Base-by-base conservation (phyloP, 2,329 filamentous ascomycete species). In the Pleomassaria siparia region DNA sequence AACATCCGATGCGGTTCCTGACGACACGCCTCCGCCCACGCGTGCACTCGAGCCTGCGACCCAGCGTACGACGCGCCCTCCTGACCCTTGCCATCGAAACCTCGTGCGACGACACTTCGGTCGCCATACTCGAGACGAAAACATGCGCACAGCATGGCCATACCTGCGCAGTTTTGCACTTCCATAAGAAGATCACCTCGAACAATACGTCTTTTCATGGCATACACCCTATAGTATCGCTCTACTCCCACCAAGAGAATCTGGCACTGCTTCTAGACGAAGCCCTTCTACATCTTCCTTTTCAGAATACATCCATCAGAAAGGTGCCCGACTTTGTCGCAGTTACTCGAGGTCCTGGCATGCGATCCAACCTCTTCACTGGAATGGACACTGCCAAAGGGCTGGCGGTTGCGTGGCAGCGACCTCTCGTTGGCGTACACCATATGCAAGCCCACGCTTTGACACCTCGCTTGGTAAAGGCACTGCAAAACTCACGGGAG, bases 391-490 rank as follows among this genome's bases (percentile, higher is more conserved):
- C 85, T 18, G 94, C 90, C 15, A 97, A 97, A 71, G 94, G 91
- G 0, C 79, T 97, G 16, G 84, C 91, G 0, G 77, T 88, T 16
- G 91, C 89, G 29, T 95, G 89, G 89, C 80, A 84, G 64, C 80
- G 91, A 29, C 91, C 92, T 2, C 75, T 97, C 25, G 70, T 97
- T 1, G 94, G 85, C 0, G 88, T 96, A 1, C 88, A 99, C 69
- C 94, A 99, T 71, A 97, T 99, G 94, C 91, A 96, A 69, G 94
- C 91, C 10, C 94, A 99, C 71, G 87, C 94, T 15, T 74, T 99
- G 53, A 97, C 94, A 15, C 88, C 92, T 13, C 80, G 90, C 9
- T 80, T 99, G 33, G 85, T 86, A 3, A 73, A 76, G 25, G 87
- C 88, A 4, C 71, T 92, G 50, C 65, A 76, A 43, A 43, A 51